Conservation (phyloP, 169 alveolate genomes). For the Fabrea salina region DNA sequence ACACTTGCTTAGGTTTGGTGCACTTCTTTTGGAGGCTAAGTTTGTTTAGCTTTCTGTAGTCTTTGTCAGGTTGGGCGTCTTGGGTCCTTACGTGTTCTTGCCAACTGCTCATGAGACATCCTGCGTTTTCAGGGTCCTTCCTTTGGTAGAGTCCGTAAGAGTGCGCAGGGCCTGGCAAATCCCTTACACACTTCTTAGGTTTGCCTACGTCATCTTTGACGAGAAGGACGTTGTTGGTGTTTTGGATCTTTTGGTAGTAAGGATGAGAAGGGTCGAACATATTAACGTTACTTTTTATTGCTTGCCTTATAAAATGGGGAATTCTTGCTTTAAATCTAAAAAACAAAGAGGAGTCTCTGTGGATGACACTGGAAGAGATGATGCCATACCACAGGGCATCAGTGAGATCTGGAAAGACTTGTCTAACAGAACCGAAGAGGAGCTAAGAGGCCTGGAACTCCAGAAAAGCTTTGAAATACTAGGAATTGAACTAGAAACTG, state of each 20-base stretch:
- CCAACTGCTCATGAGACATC: conserved; percentile 44
- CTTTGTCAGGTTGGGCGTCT: background rate
- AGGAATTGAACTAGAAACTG: too few species aligned
- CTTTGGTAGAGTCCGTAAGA: conserved; percentile 47
- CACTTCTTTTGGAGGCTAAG: background rate
- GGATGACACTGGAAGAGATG: too few species aligned
- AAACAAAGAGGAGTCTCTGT: too few species aligned
- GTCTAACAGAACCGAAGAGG: too few species aligned
- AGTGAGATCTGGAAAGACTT: too few species aligned
- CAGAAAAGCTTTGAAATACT: too few species aligned
- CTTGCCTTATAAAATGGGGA: too few species aligned
- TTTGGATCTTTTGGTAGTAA: background rate
- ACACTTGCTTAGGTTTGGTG: background rate
- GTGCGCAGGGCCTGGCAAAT: conserved; percentile 42
- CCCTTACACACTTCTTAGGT: conserved; percentile 37
- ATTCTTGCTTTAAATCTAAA: too few species aligned
- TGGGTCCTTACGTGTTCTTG: conserved; percentile 25
- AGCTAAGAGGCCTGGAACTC: too few species aligned
- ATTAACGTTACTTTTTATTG: too few species aligned
- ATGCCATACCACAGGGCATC: too few species aligned
- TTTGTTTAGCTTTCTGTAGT: conserved; percentile 2
- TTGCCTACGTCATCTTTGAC: conserved; percentile 57
- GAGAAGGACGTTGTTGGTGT: conserved; percentile 29
- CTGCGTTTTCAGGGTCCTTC: conserved; percentile 49
- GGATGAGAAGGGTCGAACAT: background rate